These are phyloP conservation scores for rapeseed (Brassica napus) DNA, from an alignment of 345 rosid species.

Conservation along the genomic window DNA sequence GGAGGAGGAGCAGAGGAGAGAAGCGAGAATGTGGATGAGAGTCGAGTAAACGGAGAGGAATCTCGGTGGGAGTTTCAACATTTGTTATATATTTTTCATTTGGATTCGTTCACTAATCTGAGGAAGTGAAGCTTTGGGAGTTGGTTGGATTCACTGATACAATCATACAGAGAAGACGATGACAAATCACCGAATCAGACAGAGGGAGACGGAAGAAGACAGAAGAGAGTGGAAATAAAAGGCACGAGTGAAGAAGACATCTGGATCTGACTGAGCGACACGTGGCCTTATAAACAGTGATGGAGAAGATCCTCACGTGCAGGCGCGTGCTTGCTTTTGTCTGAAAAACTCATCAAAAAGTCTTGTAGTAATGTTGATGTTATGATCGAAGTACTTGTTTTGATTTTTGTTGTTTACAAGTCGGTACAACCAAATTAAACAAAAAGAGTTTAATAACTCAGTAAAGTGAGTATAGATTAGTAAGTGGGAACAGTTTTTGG, in stretches of 20 bases:
- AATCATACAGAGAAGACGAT: conserved; percentile 28
- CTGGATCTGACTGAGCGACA: conserved; percentile 52
- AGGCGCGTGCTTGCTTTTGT: conserved; percentile 28
- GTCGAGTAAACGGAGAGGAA: conserved; percentile 23
- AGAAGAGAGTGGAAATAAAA: conserved; percentile 40
- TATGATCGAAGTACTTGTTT: background rate
- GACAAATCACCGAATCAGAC: conserved; percentile 35
- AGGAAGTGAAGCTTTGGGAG: conserved; percentile 16
- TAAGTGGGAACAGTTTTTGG: conserved; percentile 4
- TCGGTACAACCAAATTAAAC: background rate
- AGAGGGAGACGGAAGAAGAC: conserved; percentile 29
- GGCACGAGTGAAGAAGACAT: conserved; percentile 56
- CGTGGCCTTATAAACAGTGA: conserved; percentile 41
- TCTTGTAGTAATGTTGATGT: background rate
- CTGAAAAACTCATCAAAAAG: background rate
- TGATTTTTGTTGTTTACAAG: background rate
- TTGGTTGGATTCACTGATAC: conserved; percentile 39
- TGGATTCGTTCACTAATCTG: conserved; percentile 34
- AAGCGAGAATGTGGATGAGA: conserved; percentile 31
- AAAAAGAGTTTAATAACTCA: background rate
- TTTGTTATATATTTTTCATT: conserved; percentile 35
- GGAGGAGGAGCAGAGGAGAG: conserved; percentile 46
- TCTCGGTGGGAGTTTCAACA: conserved; percentile 44
- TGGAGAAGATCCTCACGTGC: conserved; percentile 39
- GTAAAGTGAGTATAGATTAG: background rate